phyloP scores from a whole-genome alignment of 306 rosid genomes.

The Begonia masoniana region DNA sequence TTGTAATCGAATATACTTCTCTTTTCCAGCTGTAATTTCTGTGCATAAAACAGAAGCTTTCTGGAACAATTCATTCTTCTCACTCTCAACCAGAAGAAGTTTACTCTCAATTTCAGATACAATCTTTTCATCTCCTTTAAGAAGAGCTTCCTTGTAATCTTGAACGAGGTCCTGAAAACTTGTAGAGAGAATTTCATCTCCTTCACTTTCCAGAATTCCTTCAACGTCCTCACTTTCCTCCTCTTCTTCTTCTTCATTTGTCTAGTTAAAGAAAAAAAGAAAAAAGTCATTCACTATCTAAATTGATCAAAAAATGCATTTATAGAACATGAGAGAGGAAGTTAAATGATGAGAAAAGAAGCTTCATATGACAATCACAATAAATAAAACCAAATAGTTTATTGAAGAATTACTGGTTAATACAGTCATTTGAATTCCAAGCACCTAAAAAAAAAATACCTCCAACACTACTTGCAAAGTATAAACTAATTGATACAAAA shows the following conservation, averaged over 20 bases:
- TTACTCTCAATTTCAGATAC: slow-evolving; percentile 38
- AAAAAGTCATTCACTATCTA: slow-evolving; percentile 3
- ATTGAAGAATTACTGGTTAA: too few species aligned
- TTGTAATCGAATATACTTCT: slow-evolving; percentile 54
- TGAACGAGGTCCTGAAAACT: slow-evolving; percentile 34
- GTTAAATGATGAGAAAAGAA: too few species aligned
- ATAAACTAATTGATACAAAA: too few species aligned
- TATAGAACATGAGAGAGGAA: neutral
- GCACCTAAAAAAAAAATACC: too few species aligned
- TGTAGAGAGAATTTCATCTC: slow-evolving; percentile 6
- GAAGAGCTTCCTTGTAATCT: slow-evolving; percentile 61
- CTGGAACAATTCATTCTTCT: slow-evolving; percentile 34
- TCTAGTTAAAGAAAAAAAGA: slow-evolving; percentile 15
- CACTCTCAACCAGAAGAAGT: slow-evolving; percentile 23
- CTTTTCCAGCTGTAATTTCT: slow-evolving; percentile 54
- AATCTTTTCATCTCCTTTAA: slow-evolving; percentile 31
- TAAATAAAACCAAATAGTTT: too few species aligned
- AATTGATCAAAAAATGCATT: neutral
- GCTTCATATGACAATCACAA: too few species aligned
- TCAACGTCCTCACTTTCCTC: slow-evolving; percentile 12
- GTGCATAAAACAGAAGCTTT: slow-evolving; percentile 30
- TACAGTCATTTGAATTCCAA: too few species aligned
- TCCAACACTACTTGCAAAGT: too few species aligned
- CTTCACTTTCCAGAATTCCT: slow-evolving; percentile 16
- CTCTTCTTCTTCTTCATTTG: slow-evolving; percentile 27